These are phyloP conservation scores for Daldinia concentrica DNA, from an alignment of 495 filamentous ascomycete genomes.

Conservation along the genomic window DNA sequence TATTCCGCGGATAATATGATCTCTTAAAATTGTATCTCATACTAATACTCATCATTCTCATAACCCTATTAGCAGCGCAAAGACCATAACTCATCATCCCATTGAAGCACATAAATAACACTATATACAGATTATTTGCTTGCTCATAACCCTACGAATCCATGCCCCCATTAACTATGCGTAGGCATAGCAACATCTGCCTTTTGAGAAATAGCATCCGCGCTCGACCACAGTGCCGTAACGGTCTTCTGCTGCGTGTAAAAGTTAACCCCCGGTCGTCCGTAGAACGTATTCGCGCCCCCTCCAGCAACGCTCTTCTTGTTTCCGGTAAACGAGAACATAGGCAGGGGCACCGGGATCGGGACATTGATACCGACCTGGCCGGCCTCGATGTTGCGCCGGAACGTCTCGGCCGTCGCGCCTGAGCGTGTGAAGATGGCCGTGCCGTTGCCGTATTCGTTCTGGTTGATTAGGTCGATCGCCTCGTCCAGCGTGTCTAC, in stretches of 20 bases:
- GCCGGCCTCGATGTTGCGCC: slow-evolving; percentile 74
- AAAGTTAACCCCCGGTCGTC: slow-evolving; percentile 88
- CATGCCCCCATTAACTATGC: slow-evolving; percentile 58
- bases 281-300: slow-evolving; percentile 94
- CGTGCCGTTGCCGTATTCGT: slow-evolving; percentile 73
- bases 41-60: background rate
- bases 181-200: slow-evolving; percentile 95
- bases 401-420: slow-evolving; percentile 67
- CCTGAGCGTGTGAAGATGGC: slow-evolving; percentile 72
- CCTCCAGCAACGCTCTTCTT: slow-evolving; percentile 96
- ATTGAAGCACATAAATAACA: background rate
- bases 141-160: slow-evolving; percentile 3
- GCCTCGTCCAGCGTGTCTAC: slow-evolving; percentile 84
- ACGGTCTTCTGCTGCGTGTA: slow-evolving; percentile 99
- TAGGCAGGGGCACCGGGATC: slow-evolving; percentile 86
- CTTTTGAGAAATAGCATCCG: slow-evolving; percentile 83
- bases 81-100: background rate
- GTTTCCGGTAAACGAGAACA: slow-evolving; percentile 98
- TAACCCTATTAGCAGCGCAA: too few species aligned
- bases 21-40: background rate
- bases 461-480: slow-evolving; percentile 69
- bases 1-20: background rate
- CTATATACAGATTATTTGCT: slow-evolving; percentile 9
- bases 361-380: slow-evolving; percentile 86
- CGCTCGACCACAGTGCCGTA: slow-evolving; percentile 86